Percentiles rank a stretch among this genome's conserved stretches.
These are phyloP conservation scores for Ceraceosorus guamensis DNA, from an alignment of 1,284 basidiomycete species.

Conservation along the genomic window DNA sequence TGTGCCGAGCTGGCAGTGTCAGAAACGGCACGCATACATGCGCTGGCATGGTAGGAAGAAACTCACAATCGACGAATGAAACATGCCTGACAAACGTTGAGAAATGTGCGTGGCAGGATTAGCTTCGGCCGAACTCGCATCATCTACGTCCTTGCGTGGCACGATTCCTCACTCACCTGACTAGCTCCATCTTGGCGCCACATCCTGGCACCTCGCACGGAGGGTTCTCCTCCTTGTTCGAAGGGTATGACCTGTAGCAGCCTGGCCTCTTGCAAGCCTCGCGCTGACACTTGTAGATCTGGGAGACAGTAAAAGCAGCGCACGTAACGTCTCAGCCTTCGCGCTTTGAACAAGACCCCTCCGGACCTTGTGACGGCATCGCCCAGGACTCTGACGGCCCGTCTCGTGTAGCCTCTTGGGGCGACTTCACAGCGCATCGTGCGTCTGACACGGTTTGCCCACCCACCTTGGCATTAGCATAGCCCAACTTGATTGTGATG, in stretches of 20 bases:
- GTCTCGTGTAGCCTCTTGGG: too few species aligned
- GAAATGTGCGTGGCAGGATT: too few species aligned
- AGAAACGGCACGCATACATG: background rate
- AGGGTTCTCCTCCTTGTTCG: conserved; percentile 86
- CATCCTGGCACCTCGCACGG: conserved; percentile 89
- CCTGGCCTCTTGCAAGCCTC: conserved; percentile 84
- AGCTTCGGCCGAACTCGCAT: too few species aligned
- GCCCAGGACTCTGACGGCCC: too few species aligned
- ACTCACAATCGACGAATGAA: conserved; percentile 74
- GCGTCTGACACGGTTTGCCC: too few species aligned
- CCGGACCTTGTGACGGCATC: too few species aligned
- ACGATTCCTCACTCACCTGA: conserved; percentile 52
- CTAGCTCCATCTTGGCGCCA: conserved; percentile 77
- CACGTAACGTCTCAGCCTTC: background rate
- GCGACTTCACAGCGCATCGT: too few species aligned
- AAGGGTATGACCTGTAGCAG: conserved; percentile 87
- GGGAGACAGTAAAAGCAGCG: conserved; percentile 3
- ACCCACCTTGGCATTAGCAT: conserved; percentile 88
- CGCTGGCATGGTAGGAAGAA: background rate
- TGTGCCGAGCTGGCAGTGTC: conserved; percentile 55
- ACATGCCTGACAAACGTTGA: conserved; percentile 50
- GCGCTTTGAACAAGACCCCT: background rate
- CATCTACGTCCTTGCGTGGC: too few species aligned
- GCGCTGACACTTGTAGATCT: conserved; percentile 98
- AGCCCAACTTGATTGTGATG: conserved; percentile 97